Conservation (phyloP, 352 stramenopile species). For the Phytophthora cajani region DNA sequence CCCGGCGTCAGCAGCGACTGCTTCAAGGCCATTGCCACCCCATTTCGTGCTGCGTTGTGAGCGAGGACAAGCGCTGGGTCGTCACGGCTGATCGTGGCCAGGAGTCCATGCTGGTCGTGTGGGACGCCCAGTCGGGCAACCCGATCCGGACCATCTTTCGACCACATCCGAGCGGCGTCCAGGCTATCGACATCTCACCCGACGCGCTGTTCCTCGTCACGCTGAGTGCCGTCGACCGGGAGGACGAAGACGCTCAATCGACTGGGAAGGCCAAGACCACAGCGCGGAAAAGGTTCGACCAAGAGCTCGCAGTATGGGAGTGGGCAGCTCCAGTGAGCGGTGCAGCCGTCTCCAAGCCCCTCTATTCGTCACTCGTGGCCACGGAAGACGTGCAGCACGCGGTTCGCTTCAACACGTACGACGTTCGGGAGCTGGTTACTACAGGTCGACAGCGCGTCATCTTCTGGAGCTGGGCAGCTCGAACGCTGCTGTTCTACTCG, state of each 20-base stretch:
- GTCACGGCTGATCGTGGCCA: slow-evolving; percentile 87
- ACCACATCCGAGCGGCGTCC: slow-evolving; percentile 79
- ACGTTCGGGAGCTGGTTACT: slow-evolving; percentile 90
- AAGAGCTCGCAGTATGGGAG: slow-evolving; percentile 90
- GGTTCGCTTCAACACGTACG: slow-evolving; percentile 91
- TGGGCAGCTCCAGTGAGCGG: slow-evolving; percentile 67
- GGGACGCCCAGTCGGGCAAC: slow-evolving; percentile 82
- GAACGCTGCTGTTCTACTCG: slow-evolving; percentile 84
- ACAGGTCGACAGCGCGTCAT: slow-evolving; percentile 86
- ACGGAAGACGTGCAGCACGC: slow-evolving; percentile 78
- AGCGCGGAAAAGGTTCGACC: slow-evolving; percentile 46
- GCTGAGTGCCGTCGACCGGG: slow-evolving; percentile 60
- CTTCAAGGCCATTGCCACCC: slow-evolving; percentile 93
- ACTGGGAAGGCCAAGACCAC: slow-evolving; percentile 26
- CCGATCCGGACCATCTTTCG: slow-evolving; percentile 93
- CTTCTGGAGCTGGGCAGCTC: slow-evolving; percentile 91
- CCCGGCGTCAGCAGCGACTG: slow-evolving; percentile 81
- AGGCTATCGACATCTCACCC: slow-evolving; percentile 89
- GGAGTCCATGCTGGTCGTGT: slow-evolving; percentile 94
- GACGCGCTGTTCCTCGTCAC: slow-evolving; percentile 92
- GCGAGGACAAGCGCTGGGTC: slow-evolving; percentile 93
- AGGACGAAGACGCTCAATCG: slow-evolving; percentile 5
- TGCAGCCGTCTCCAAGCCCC: slow-evolving; percentile 33
- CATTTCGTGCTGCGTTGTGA: slow-evolving; percentile 90
- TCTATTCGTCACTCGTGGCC: slow-evolving; percentile 74